Evolutionary conservation across 176 grass and related monocot species (phyloP).

Genomic region (Secale cereale): DNA sequence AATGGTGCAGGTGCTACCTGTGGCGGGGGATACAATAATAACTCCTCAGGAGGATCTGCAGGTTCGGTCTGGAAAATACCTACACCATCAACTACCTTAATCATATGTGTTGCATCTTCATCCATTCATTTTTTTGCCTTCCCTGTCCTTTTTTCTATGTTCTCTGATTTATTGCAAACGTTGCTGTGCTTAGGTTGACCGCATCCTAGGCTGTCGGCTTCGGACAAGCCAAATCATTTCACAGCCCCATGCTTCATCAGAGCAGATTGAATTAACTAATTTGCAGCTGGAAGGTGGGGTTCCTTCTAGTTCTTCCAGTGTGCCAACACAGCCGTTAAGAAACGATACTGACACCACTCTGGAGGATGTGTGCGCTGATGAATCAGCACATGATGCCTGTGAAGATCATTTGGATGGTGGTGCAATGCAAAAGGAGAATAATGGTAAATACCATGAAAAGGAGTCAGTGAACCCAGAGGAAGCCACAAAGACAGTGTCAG

Average conservation of each 20-base stretch:
- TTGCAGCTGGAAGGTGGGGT: slow-evolving; percentile 17
- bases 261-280: slow-evolving; percentile 37
- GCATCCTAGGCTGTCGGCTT: slow-evolving; percentile 82
- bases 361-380: slow-evolving; percentile 33
- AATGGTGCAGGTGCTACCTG: slow-evolving; percentile 40
- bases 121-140: slow-evolving; percentile 12
- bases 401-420: slow-evolving; percentile 32
- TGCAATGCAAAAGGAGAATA: slow-evolving; percentile 25
- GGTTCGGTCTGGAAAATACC: slow-evolving; percentile 25
- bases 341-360: slow-evolving; percentile 24
- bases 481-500: slow-evolving; percentile 21
- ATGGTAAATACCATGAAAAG: slow-evolving; percentile 31
- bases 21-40: slow-evolving; percentile 18
- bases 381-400: slow-evolving; percentile 26
- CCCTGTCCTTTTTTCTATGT: slow-evolving; percentile 8
- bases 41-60: slow-evolving; percentile 32
- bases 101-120: neutral
- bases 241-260: slow-evolving; percentile 25
- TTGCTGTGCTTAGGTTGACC: slow-evolving; percentile 74
- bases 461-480: slow-evolving; percentile 9
- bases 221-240: slow-evolving; percentile 38
- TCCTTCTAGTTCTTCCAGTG: slow-evolving; percentile 26
- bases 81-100: neutral
- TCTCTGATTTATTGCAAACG: slow-evolving; percentile 30
- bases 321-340: slow-evolving; percentile 19